These are phyloP conservation scores for Penicillium malachiteum DNA, from an alignment of 495 filamentous ascomycete species.

Conservation along the genomic window DNA sequence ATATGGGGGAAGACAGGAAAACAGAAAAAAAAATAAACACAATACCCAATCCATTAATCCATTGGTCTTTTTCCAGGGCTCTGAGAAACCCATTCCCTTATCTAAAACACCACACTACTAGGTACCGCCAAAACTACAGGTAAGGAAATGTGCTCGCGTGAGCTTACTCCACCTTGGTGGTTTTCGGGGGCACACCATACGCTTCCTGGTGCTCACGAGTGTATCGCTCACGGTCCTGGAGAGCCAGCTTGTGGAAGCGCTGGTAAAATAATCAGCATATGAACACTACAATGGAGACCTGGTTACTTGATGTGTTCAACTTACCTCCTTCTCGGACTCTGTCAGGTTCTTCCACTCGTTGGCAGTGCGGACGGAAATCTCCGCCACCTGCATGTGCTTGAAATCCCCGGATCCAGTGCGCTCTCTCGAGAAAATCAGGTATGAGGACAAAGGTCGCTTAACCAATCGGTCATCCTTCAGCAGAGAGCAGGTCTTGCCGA, in stretches of 20 bases:
- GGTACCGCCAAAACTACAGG: too few relatives aligned
- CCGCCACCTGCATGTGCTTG: conserved; percentile 26
- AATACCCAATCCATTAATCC: conserved; percentile 1
- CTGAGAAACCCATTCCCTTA: not conserved
- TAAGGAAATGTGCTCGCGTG: too few relatives aligned
- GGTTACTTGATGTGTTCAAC: conserved; percentile 1
- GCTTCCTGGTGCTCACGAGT: conserved; percentile 30
- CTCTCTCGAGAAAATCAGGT: conserved; percentile 45
- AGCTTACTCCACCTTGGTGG: not conserved
- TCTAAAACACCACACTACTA: conserved; percentile 3
- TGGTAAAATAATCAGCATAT: conserved; percentile 2
- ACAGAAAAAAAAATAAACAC: conserved; percentile 2
- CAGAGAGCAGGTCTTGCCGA: not conserved
- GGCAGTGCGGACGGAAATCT: conserved; percentile 29
- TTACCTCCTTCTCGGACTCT: conserved; percentile 56
- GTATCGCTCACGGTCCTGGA: conserved; percentile 33
- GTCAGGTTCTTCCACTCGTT: conserved; percentile 58
- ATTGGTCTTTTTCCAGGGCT: conserved; percentile 1
- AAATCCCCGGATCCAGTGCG: conserved; percentile 49
- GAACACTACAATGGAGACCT: not conserved
- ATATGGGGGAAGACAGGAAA: conserved; percentile 8
- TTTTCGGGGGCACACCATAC: conserved; percentile 26
- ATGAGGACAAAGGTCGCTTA: conserved; percentile 44
- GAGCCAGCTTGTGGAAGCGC: conserved; percentile 23
- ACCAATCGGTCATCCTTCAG: conserved; percentile 61